A percentile compares a stretch with the other conserved stretches of the same genome.
These are phyloP conservation scores for Candolleomyces eurysporus DNA, from an alignment of 768 basidiomycete genomes.

Conservation along the genomic window DNA sequence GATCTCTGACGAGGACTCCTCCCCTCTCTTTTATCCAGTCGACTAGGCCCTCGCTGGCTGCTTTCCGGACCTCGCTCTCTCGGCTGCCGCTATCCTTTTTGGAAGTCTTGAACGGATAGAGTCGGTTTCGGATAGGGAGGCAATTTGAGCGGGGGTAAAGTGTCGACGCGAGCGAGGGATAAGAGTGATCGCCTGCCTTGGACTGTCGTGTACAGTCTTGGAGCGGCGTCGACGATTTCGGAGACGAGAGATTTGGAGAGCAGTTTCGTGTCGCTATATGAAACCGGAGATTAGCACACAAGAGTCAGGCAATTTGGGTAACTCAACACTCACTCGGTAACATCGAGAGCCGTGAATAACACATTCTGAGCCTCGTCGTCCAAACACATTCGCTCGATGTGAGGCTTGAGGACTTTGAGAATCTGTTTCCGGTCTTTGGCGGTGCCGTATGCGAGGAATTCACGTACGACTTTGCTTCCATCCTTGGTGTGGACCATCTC, in stretches of 20 bases:
- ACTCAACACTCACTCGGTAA: slow-evolving; percentile 67
- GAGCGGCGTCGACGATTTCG: slow-evolving; percentile 59
- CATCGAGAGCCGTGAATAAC: slow-evolving; percentile 85
- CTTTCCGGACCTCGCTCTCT: slow-evolving; percentile 66
- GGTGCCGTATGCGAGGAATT: slow-evolving; percentile 77
- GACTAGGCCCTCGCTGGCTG: slow-evolving; percentile 75
- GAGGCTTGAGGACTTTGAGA: slow-evolving; percentile 85
- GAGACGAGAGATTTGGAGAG: slow-evolving; percentile 75
- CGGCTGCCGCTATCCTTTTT: slow-evolving; percentile 73
- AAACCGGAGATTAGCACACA: background rate
- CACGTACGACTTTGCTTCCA: slow-evolving; percentile 81
- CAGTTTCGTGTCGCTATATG: slow-evolving; percentile 92
- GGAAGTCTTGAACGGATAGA: slow-evolving; percentile 64
- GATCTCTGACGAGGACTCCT: slow-evolving; percentile 62
- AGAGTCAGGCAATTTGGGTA: no score
- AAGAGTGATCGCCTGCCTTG: slow-evolving; percentile 83
- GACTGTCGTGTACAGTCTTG: slow-evolving; percentile 54
- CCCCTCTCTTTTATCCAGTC: slow-evolving; percentile 65
- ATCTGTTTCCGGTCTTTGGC: slow-evolving; percentile 96
- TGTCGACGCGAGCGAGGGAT: slow-evolving; percentile 77
- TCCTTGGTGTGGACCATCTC: slow-evolving; percentile 96
- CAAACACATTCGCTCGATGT: slow-evolving; percentile 82
- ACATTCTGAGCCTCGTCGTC: slow-evolving; percentile 91
- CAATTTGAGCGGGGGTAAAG: slow-evolving; percentile 82
- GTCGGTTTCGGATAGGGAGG: slow-evolving; percentile 73